Evolutionary conservation across 208 protist species (phyloP), one percentile per base, ranked within the genome.

Genomic region (Crithidia mellificae): DNA sequence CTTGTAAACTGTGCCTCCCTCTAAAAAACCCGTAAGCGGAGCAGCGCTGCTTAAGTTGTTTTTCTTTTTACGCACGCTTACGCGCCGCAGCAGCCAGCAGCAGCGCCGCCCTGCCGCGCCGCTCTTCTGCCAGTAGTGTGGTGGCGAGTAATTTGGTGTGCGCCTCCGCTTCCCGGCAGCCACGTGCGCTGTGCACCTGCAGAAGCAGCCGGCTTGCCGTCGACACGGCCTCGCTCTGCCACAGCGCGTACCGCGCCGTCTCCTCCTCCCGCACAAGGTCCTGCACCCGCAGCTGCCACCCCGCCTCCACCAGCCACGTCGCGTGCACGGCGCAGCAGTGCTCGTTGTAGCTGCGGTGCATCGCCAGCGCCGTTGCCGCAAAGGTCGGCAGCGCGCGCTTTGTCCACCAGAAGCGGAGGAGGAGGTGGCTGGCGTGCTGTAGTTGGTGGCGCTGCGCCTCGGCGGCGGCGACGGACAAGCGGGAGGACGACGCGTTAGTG

Each of bases 401-500:
- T 4, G 25, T 19, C 46, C 71, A 50, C 72, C 68, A 72, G 53
- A 81, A 77, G 29, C 68, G 57, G 12, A 74, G 55, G 9, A 78
- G 59, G 14, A 70, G 20, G 17, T 63, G 39, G 11, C 63, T 38
- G 19, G 68, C 64, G 30, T 58, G 38, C 24, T 80, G 24, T 0
- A 65, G 51, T 24, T 68, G 69, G 9, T 64, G 6, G 12, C 22
- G 57, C 36, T 72, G 64, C 5, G 29, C 62, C 62, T 61, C 55
- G 11, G 55, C 65, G n/a, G 55, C 65, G 22, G 34, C 65, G 15
- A 25, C 44, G 2, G 52, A 54, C 27, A 70, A 34, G 2, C 65
- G 65, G 0, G 65, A 70, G 3, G 44, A 63, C n/a, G 55, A 2
- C 20, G 46, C 22, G 41, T 46, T 46, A 5, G 41, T n/a, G 15